Percentiles rank a stretch among this genome's conserved stretches.
These are phyloP conservation scores for Tuber umbilicatum DNA, from an alignment of 495 filamentous ascomycete species.

Conservation along the genomic window DNA sequence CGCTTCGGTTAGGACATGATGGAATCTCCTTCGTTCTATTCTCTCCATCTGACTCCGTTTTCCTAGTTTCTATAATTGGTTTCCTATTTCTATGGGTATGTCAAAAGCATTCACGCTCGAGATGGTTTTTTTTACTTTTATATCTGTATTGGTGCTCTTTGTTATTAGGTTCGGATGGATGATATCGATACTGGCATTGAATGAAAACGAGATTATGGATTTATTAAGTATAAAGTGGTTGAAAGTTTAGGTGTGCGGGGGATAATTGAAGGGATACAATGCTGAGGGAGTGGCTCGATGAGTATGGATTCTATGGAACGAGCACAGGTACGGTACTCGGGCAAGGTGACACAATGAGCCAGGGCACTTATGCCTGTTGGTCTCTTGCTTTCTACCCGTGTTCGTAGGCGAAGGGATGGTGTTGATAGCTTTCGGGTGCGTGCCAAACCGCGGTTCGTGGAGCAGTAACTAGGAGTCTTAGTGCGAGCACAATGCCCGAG, in stretches of 20 bases:
- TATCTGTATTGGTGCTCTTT: background rate
- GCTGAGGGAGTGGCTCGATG: background rate
- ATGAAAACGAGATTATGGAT: background rate
- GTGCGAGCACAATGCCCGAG: background rate
- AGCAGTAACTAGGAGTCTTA: background rate
- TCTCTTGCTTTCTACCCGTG: background rate
- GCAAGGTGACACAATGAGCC: background rate
- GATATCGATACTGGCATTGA: background rate
- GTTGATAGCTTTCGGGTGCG: background rate
- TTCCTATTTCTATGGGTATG: background rate
- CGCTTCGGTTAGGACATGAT: background rate
- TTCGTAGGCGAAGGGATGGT: background rate
- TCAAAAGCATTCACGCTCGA: background rate
- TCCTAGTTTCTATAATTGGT: background rate
- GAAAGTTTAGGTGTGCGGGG: background rate
- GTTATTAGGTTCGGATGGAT: background rate
- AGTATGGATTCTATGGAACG: background rate
- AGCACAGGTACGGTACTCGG: background rate
- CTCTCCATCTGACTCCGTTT: background rate
- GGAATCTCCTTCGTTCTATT: background rate
- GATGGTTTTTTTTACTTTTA: background rate
- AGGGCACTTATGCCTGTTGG: background rate
- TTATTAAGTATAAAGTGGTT: background rate
- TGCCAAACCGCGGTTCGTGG: background rate
- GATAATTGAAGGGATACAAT: background rate